phyloP scores from a whole-genome alignment of 768 basidiomycete genomes.

The Coprinopsis sp. region DNA sequence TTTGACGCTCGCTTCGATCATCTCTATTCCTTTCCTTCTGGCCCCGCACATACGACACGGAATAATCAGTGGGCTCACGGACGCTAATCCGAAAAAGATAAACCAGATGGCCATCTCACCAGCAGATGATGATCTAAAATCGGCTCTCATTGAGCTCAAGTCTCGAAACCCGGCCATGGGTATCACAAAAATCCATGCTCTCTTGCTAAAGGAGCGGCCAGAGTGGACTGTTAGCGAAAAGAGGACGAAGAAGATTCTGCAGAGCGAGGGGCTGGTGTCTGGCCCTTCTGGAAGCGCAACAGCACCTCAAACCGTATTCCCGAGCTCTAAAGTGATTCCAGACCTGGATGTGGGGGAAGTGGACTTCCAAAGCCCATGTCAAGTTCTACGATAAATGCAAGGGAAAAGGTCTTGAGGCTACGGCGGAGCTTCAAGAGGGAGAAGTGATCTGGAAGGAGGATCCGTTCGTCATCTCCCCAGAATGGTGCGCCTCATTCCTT shows the following conservation, averaged over 20 bases:
- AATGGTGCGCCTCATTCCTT: constrained; percentile 46
- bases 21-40: too few species aligned
- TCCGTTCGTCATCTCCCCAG: constrained; percentile 76
- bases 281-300: constrained; percentile 8
- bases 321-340: constrained; percentile 59
- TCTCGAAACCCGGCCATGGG: constrained; percentile 59
- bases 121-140: constrained; percentile 57
- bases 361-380: constrained; percentile 62
- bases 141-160: constrained; percentile 52
- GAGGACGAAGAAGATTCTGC: constrained; percentile 67
- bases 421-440: constrained; percentile 58
- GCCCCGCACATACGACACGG: too few species aligned
- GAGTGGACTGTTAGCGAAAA: constrained; percentile 84
- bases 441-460: constrained; percentile 85
- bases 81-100: too few species aligned
- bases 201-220: constrained; percentile 54
- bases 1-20: too few species aligned
- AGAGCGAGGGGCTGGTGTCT: constrained; percentile 48
- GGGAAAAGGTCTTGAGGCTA: constrained; percentile 82
- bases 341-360: constrained; percentile 57
- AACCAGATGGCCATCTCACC: constrained; percentile 38
- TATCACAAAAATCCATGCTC: constrained; percentile 63
- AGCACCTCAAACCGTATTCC: constrained; percentile 34
- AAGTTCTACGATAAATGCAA: constrained; percentile 63
- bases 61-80: too few species aligned